Evolutionary conservation across 2,329 filamentous ascomycete genomes (phyloP).

Genomic region (Ophiocordyceps camponoti-rufipedis): DNA sequence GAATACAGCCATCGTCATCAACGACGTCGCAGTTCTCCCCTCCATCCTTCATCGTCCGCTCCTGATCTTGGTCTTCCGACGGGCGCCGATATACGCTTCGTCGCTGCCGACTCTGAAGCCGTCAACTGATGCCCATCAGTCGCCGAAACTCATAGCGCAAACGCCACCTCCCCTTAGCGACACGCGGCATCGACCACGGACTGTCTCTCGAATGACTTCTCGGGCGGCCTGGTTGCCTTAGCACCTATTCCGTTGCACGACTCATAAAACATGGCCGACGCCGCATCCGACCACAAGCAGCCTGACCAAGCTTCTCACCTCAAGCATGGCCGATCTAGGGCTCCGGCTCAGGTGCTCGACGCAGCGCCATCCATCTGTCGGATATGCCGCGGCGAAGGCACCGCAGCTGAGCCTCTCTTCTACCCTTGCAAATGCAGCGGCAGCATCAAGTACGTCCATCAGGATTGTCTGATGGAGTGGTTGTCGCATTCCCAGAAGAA

Average conservation of each 20-base stretch:
- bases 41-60: too few relatives aligned
- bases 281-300: not conserved
- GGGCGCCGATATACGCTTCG: too few relatives aligned
- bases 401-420: constrained; percentile 70
- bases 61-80: too few relatives aligned
- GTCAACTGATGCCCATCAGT: not conserved
- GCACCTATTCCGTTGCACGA: not conserved
- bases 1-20: not conserved
- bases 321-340: constrained; percentile 6
- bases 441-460: constrained; percentile 96
- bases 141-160: not conserved
- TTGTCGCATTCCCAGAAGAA: constrained; percentile 97
- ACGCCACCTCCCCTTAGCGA: not conserved
- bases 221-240: not conserved
- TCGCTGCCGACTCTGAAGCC: not conserved
- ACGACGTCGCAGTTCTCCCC: too few relatives aligned
- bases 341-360: constrained; percentile 11
- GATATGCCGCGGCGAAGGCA: constrained; percentile 85
- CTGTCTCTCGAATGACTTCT: not conserved
- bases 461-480: constrained; percentile 98
- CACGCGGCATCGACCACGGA: not conserved
- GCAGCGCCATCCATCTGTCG: constrained; percentile 62
- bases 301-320: not conserved
- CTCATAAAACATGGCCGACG: not conserved
- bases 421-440: constrained; percentile 98